Evolutionary conservation across 495 filamentous ascomycete species (phyloP).

Genomic region (Aspergillus wentii): DNA sequence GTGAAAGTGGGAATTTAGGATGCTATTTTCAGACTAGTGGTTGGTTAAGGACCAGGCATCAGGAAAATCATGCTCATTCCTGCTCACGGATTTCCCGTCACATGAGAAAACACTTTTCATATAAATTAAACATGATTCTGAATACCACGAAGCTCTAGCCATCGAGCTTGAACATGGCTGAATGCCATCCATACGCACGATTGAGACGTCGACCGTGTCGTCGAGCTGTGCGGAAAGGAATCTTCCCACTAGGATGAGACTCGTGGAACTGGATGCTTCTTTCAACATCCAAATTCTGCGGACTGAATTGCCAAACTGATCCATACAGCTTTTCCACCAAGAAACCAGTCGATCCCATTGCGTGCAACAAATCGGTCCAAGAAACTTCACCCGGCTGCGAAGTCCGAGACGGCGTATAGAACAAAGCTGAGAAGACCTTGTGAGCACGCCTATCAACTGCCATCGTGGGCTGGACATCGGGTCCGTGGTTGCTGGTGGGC

Average conservation of each 20-base stretch:
- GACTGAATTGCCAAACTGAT: constrained; percentile 48
- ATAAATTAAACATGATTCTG: too few relatives aligned
- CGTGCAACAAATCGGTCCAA: constrained; percentile 48
- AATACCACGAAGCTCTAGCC: too few relatives aligned
- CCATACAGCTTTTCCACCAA: constrained; percentile 45
- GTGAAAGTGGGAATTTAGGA: too few relatives aligned
- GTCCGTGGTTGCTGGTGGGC: constrained; percentile 16
- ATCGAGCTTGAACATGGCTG: constrained; percentile 21
- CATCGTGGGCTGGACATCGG: constrained; percentile 24
- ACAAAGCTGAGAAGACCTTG: constrained; percentile 43
- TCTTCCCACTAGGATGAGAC: constrained; percentile 44
- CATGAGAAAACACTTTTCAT: too few relatives aligned
- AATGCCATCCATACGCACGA: constrained; percentile 40
- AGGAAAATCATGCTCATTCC: too few relatives aligned
- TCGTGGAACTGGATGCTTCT: constrained; percentile 50
- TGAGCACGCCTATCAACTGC: constrained; percentile 36
- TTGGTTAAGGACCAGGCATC: too few relatives aligned
- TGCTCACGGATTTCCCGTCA: too few relatives aligned
- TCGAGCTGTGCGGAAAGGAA: constrained; percentile 31
- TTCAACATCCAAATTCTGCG: constrained; percentile 26
- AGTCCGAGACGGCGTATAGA: constrained; percentile 22
- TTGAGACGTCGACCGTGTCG: constrained; percentile 37
- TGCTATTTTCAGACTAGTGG: too few relatives aligned
- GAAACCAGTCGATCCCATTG: constrained; percentile 44
- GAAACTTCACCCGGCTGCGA: constrained; percentile 36